Base-by-base conservation (phyloP, 1,284 basidiomycete genomes). In the Calocybe gambosa region DNA sequence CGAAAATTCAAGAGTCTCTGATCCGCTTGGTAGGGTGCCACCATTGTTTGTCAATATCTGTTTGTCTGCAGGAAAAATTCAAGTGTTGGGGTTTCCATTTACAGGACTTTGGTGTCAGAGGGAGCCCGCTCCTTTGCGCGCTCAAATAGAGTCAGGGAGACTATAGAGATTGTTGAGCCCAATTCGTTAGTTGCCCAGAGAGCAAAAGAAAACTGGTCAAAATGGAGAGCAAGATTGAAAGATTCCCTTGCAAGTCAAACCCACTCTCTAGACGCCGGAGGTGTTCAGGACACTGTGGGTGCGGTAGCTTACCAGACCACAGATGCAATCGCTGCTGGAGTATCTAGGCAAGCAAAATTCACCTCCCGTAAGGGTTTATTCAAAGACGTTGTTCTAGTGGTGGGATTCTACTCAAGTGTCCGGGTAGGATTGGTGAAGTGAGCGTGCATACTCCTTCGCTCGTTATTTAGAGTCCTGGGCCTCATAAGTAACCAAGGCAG, bases 241-340 rank as follows among this genome's bases (percentile, higher is more conserved):
- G 36, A 47, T 43, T 31, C 50, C 51, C 6, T 23, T 15, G 10
- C 37, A 13, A 43, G 21, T 36, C 35, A 29, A 8, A 21, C 15
- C 39, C 39, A 41, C 12, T 29, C 31, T 18, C 26, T n/a, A 38
- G 56, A 47, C 23, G 35, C 70, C 34, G 51, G 55, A 25, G 59
- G 64, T 35, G 64, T 77, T 42, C 82, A 88, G 57, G 86, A 89
- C 58, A 89, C 86, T 0, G 87, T 89, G 3, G 86, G 86, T 16
- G 84, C 85, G 13, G 68, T 87, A 33, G 75, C 68, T 10, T 78
- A 72, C 60, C 69, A 74, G 50, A 50, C 51, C 39, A 21, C 52
- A 1, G 71, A 68, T 2, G 66, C 68, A 15, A 55, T 80, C 43
- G 78, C 83, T 15, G 79, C 84, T 18, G 86, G 85, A 2, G 86